Conservation (phyloP, 2,329 filamentous ascomycete species). For the Nigrospora oryzae region DNA sequence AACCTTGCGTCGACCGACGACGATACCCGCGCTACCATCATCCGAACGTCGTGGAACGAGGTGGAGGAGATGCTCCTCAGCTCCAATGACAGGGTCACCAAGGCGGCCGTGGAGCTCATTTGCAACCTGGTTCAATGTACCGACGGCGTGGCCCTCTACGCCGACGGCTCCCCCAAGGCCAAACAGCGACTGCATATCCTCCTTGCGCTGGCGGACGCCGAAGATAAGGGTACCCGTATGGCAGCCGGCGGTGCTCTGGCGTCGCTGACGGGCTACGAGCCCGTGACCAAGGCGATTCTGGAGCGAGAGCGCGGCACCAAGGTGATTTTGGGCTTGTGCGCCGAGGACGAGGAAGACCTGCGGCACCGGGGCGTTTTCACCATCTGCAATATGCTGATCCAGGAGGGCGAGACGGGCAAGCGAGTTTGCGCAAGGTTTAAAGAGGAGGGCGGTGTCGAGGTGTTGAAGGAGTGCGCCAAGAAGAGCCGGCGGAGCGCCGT, state of each 20-base stretch:
- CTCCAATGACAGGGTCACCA: slow-evolving; percentile 65
- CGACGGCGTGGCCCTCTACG: slow-evolving; percentile 60
- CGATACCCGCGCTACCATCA: slow-evolving; percentile 57
- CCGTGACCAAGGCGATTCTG: slow-evolving; percentile 63
- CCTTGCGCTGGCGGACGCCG: slow-evolving; percentile 78
- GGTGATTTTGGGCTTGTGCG: slow-evolving; percentile 73
- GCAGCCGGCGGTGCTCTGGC: slow-evolving; percentile 86
- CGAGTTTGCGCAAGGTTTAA: slow-evolving; percentile 52
- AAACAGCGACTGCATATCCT: slow-evolving; percentile 72
- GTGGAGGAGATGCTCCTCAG: slow-evolving; percentile 80
- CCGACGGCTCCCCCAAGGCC: slow-evolving; percentile 57
- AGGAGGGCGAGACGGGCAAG: slow-evolving; percentile 57
- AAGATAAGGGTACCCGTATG: slow-evolving; percentile 69
- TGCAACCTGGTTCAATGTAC: slow-evolving; percentile 78
- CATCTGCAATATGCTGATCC: slow-evolving; percentile 62
- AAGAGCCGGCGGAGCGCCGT: slow-evolving; percentile 62
- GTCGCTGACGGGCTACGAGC: slow-evolving; percentile 71
- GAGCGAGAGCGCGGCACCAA: slow-evolving; percentile 63
- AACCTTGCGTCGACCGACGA: slow-evolving; percentile 81
- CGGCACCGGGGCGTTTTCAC: slow-evolving; percentile 68
- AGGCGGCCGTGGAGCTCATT: slow-evolving; percentile 78
- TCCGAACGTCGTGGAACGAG: slow-evolving; percentile 63
- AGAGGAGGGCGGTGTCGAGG: slow-evolving; percentile 54
- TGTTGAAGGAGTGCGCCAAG: slow-evolving; percentile 62
- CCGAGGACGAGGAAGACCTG: slow-evolving; percentile 62